Evolutionary conservation across 805 yeast genomes (phyloP).

Genomic region (Starmerella potacharoeniae): DNA sequence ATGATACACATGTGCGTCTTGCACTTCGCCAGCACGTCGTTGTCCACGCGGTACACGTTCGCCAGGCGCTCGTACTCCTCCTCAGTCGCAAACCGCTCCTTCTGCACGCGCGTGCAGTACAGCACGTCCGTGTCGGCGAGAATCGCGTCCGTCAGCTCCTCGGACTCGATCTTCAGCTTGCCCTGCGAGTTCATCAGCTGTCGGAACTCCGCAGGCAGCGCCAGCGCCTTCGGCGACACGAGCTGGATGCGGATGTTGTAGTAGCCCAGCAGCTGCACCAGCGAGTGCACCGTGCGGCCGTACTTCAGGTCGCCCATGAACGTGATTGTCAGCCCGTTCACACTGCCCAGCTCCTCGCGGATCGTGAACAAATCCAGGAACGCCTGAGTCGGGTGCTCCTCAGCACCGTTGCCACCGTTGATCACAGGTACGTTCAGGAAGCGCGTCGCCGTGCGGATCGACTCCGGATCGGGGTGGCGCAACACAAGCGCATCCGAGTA

Average conservation of each 20-base stretch:
- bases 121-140: slow-evolving; percentile 85
- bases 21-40: slow-evolving; percentile 79
- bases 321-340: slow-evolving; percentile 93
- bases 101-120: slow-evolving; percentile 96
- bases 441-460: slow-evolving; percentile 89
- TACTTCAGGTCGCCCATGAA: slow-evolving; percentile 98
- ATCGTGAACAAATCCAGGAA: slow-evolving; percentile 94
- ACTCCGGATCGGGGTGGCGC: slow-evolving; percentile 89
- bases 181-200: slow-evolving; percentile 54
- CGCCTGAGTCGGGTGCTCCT: slow-evolving; percentile 99
- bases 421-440: slow-evolving; percentile 94
- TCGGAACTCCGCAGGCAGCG: slow-evolving; percentile 65
- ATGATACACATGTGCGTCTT: slow-evolving; percentile 97
- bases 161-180: slow-evolving; percentile 63
- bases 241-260: slow-evolving; percentile 89
- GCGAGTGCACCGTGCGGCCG: slow-evolving; percentile 97
- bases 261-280: slow-evolving; percentile 77
- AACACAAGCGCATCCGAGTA: slow-evolving; percentile 94
- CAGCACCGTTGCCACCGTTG: slow-evolving; percentile 95
- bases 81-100: slow-evolving; percentile 76
- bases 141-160: slow-evolving; percentile 69
- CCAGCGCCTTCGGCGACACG: slow-evolving; percentile 80
- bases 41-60: slow-evolving; percentile 86
- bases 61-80: slow-evolving; percentile 77
- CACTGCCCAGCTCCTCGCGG: slow-evolving; percentile 97